These are phyloP conservation scores for Cicer judaicum DNA, from an alignment of 306 rosid genomes.

Conservation along the genomic window DNA sequence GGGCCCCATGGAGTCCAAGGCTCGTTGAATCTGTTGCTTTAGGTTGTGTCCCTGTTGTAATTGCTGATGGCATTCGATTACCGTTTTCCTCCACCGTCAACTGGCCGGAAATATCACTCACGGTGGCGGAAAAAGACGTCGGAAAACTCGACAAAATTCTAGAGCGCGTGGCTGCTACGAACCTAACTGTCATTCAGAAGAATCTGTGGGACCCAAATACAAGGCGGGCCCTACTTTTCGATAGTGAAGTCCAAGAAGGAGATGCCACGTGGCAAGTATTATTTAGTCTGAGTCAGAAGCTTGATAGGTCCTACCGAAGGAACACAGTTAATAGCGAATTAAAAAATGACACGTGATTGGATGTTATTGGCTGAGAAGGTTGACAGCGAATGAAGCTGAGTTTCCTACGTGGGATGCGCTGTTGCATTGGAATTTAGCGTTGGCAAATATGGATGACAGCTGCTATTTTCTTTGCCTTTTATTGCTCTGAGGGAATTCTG, in stretches of 20 bases:
- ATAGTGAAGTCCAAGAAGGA: constrained; percentile 55
- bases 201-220: constrained; percentile 70
- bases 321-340: constrained; percentile 52
- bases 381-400: constrained; percentile 10
- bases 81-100: constrained; percentile 67
- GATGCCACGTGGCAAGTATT: constrained; percentile 97
- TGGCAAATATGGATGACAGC: constrained; percentile 57
- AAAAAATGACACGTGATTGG: constrained; percentile 35
- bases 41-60: constrained; percentile 89
- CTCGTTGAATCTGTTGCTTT: constrained; percentile 80
- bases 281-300: constrained; percentile 48
- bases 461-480: constrained; percentile 37
- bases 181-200: constrained; percentile 65
- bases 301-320: constrained; percentile 59
- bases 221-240: constrained; percentile 65
- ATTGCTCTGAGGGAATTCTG: constrained; percentile 1
- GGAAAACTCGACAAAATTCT: constrained; percentile 64
- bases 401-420: constrained; percentile 33
- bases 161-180: constrained; percentile 78
- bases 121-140: constrained; percentile 81
- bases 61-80: constrained; percentile 77
- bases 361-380: not conserved
- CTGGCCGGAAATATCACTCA: constrained; percentile 82
- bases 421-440: not conserved
- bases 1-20: constrained; percentile 99